Conservation (phyloP, 345 rosid species). For the Cardamine resedifolia region DNA sequence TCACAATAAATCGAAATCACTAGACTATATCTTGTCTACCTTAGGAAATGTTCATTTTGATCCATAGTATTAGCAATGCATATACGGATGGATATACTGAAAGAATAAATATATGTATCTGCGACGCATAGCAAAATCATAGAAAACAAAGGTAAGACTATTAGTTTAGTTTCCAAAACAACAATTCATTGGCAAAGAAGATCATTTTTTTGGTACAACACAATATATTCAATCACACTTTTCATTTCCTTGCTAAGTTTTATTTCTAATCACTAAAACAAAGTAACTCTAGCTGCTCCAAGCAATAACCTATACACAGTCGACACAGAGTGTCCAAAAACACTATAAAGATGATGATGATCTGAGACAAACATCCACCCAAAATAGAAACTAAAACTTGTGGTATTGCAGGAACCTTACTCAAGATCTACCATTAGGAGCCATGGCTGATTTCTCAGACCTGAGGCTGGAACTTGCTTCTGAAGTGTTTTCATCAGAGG, state of each 20-base stretch:
- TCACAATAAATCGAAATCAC: neutral
- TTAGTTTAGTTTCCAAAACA: constrained; percentile 16
- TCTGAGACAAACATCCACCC: constrained; percentile 16
- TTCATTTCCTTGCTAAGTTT: constrained; percentile 20
- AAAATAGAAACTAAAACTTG: constrained; percentile 4
- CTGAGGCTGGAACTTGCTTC: constrained; percentile 64
- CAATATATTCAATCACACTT: constrained; percentile 20
- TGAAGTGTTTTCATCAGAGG: constrained; percentile 53
- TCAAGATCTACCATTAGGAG: constrained; percentile 52
- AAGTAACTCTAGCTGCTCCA: constrained; percentile 26
- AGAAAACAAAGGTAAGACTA: neutral
- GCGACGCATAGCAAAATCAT: neutral
- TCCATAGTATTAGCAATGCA: too few species aligned
- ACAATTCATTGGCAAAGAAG: constrained; percentile 9
- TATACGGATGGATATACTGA: too few species aligned
- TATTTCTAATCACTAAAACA: constrained; percentile 30
- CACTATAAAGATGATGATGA: constrained; percentile 20
- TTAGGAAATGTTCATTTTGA: too few species aligned
- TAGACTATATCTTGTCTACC: neutral
- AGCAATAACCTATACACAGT: constrained; percentile 31
- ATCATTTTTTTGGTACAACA: constrained; percentile 20
- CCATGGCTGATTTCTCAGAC: constrained; percentile 47
- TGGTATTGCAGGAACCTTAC: constrained; percentile 11
- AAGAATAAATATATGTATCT: neutral
- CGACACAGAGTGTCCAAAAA: constrained; percentile 26